Evolutionary conservation across 140 eudicot species (phyloP).

Genomic region (Ambrosia hybrid): DNA sequence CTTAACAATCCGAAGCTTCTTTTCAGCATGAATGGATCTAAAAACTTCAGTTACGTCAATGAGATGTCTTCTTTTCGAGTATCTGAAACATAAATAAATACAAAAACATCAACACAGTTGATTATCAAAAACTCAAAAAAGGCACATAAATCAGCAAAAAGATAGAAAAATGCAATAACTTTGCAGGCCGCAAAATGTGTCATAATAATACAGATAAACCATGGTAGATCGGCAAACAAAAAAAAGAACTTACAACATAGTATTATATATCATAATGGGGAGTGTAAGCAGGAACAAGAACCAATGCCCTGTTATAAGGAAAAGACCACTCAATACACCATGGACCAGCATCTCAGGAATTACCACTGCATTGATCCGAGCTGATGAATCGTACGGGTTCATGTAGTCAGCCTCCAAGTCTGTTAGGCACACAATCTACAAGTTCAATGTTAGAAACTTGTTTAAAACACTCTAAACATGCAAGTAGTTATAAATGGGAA

Average conservation of each 20-base stretch:
- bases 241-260: conserved; percentile 52
- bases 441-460: conserved; percentile 18
- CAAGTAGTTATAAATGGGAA: background rate
- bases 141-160: background rate
- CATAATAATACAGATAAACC: conserved; percentile 2
- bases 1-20: conserved; percentile 65
- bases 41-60: conserved; percentile 86
- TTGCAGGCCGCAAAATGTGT: background rate
- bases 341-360: conserved; percentile 72
- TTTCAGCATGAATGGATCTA: conserved; percentile 58
- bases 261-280: conserved; percentile 49
- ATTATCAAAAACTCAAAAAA: background rate
- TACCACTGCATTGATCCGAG: conserved; percentile 66
- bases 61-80: conserved; percentile 63
- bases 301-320: conserved; percentile 78
- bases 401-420: conserved; percentile 86
- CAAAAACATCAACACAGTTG: background rate
- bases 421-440: conserved; percentile 78
- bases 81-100: conserved; percentile 43
- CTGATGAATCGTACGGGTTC: conserved; percentile 78
- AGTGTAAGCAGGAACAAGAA: conserved; percentile 65
- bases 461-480: background rate
- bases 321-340: conserved; percentile 57
- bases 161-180: background rate
- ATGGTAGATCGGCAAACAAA: background rate